Evolutionary conservation across 73 alveolate genomes (phyloP).

Genomic region (Durusdinium trenchii): DNA sequence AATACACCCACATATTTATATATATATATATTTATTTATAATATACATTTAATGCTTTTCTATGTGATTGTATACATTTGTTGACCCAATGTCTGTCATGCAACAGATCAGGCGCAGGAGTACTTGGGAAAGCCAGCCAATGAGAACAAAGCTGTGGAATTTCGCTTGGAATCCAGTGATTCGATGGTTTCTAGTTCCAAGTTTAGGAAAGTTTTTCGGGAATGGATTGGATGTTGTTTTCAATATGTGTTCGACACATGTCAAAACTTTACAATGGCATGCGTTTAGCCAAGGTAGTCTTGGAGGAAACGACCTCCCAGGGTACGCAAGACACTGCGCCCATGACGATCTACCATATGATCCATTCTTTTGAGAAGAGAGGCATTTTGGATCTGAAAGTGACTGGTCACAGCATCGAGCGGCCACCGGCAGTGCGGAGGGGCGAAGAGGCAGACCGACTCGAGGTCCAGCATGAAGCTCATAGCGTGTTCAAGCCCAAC

Average conservation of each 20-base stretch:
- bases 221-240: background rate
- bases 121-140: slow-evolving; percentile 7
- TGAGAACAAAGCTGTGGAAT: slow-evolving; percentile 34
- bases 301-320: background rate
- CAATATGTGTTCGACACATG: background rate
- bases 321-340: background rate
- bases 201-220: background rate
- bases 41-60: background rate
- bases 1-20: background rate
- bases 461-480: background rate
- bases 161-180: background rate
- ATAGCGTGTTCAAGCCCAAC: background rate
- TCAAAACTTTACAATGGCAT: background rate
- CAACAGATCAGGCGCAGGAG: slow-evolving; percentile 4
- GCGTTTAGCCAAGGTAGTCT: background rate
- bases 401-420: background rate
- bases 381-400: slow-evolving; percentile 20
- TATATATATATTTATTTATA: background rate
- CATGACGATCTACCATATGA: background rate
- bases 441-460: slow-evolving; percentile 8
- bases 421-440: slow-evolving; percentile 26
- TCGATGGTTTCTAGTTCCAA: background rate
- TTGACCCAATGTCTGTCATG: background rate
- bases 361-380: background rate
- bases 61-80: background rate